Evolutionary conservation across 2,329 filamentous ascomycete species (phyloP).

Genomic region (Knufia petricola): DNA sequence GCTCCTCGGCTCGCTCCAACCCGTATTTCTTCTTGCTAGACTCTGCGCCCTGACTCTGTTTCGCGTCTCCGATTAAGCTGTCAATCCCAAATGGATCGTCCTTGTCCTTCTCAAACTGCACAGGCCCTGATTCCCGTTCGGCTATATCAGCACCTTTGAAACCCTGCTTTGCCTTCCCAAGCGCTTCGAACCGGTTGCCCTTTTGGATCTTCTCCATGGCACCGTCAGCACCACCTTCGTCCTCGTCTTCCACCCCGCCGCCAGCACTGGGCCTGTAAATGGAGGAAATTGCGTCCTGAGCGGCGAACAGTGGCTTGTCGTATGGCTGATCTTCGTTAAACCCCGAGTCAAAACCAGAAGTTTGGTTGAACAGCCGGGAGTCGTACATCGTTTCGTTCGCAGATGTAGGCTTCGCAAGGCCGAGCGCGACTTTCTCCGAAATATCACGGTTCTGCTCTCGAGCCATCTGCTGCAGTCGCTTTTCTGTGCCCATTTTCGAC

Average conservation of each 20-base stretch:
- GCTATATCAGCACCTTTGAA: slow-evolving; percentile 71
- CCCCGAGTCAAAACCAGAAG: slow-evolving; percentile 77
- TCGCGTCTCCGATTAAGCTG: slow-evolving; percentile 74
- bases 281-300: slow-evolving; percentile 85
- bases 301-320: slow-evolving; percentile 93
- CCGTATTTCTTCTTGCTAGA: slow-evolving; percentile 66
- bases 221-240: slow-evolving; percentile 57
- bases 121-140: slow-evolving; percentile 79
- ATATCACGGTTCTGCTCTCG: slow-evolving; percentile 95
- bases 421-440: slow-evolving; percentile 89
- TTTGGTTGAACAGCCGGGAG: slow-evolving; percentile 87
- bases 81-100: slow-evolving; percentile 90
- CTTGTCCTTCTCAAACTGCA: slow-evolving; percentile 88
- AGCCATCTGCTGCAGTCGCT: slow-evolving; percentile 83
- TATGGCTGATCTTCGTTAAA: slow-evolving; percentile 98
- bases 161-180: slow-evolving; percentile 72
- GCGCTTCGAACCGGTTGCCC: slow-evolving; percentile 72
- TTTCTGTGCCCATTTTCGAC: slow-evolving; percentile 89
- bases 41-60: slow-evolving; percentile 26
- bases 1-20: slow-evolving; percentile 55
- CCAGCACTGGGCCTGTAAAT: slow-evolving; percentile 76
- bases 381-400: slow-evolving; percentile 94
- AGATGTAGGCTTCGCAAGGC: slow-evolving; percentile 87
- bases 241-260: slow-evolving; percentile 64
- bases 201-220: slow-evolving; percentile 86